phyloP scores from a whole-genome alignment of 2,329 filamentous ascomycete species.

The Colletotrichum navitas region DNA sequence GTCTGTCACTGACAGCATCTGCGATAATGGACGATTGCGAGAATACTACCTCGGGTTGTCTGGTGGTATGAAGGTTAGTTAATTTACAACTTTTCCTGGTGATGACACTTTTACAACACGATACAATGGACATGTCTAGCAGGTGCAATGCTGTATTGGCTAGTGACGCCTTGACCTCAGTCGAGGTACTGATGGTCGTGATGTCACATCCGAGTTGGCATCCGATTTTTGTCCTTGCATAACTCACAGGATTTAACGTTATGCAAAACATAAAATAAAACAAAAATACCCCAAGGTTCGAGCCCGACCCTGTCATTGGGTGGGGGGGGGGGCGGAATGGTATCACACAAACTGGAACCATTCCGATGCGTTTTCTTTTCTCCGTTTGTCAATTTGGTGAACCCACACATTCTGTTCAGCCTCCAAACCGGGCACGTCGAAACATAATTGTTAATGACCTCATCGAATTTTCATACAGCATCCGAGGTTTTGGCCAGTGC shows the following conservation, averaged over 20 bases:
- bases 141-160: conserved; percentile 24
- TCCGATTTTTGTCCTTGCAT: conserved; percentile 13
- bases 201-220: conserved; percentile 35
- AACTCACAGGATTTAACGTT: conserved; percentile 23
- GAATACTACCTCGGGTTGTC: neutral
- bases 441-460: neutral
- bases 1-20: neutral
- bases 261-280: neutral
- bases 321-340: neutral
- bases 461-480: neutral
- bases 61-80: neutral
- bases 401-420: conserved; percentile 7
- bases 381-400: conserved; percentile 10
- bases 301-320: conserved; percentile 8
- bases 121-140: neutral
- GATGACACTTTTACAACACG: conserved; percentile 20
- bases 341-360: conserved; percentile 10
- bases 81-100: neutral
- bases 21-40: neutral
- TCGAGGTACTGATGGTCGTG: conserved; percentile 20
- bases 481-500: neutral
- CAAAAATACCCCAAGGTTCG: neutral
- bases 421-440: neutral
- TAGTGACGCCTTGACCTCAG: conserved; percentile 11
- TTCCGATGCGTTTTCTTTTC: conserved; percentile 31